Evolutionary conservation across 768 basidiomycete genomes (phyloP).

Genomic region (Infundibulicybe gibba): DNA sequence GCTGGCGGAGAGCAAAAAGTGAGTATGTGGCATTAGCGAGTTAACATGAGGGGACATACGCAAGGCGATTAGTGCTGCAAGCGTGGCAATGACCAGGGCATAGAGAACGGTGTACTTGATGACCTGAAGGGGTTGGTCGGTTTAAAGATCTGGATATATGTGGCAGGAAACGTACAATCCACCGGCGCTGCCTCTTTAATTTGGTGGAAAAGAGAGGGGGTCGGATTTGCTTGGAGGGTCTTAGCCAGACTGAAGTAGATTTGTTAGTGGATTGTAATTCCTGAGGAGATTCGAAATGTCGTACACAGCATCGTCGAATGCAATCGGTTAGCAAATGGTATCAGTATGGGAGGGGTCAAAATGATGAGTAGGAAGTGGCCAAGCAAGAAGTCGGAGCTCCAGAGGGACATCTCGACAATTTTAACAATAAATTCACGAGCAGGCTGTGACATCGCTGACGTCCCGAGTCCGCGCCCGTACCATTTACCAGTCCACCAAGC

Average conservation of each 20-base stretch:
- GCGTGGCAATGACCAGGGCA: conserved; percentile 64
- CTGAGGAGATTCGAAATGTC: conserved; percentile 15
- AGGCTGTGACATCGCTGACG: conserved; percentile 91
- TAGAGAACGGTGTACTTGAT: conserved; percentile 87
- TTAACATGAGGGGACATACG: conserved; percentile 49
- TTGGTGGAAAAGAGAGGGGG: conserved; percentile 92
- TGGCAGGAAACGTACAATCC: conserved; percentile 59
- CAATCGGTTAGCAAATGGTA: conserved; percentile 83
- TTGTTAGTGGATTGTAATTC: too few relatives aligned
- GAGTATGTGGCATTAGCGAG: not conserved
- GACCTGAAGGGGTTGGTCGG: conserved; percentile 37
- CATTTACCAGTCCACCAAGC: conserved; percentile 99
- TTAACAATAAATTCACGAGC: conserved; percentile 98
- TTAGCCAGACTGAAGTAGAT: conserved; percentile 78
- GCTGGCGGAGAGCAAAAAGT: conserved; percentile 40
- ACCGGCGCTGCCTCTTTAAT: conserved; percentile 87
- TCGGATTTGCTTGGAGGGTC: conserved; percentile 91
- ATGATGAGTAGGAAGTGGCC: conserved; percentile 84
- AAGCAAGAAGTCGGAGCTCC: conserved; percentile 92
- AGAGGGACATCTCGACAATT: conserved; percentile 96
- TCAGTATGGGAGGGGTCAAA: conserved; percentile 77
- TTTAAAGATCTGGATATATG: not conserved
- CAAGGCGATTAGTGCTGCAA: conserved; percentile 79
- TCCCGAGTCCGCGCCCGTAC: conserved; percentile 92
- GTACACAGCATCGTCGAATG: conserved; percentile 93